Percentiles rank a stretch among this genome's conserved stretches.
Evolutionary conservation across 164 flowering plant genomes (phyloP).

Genomic region (Piper longum): DNA sequence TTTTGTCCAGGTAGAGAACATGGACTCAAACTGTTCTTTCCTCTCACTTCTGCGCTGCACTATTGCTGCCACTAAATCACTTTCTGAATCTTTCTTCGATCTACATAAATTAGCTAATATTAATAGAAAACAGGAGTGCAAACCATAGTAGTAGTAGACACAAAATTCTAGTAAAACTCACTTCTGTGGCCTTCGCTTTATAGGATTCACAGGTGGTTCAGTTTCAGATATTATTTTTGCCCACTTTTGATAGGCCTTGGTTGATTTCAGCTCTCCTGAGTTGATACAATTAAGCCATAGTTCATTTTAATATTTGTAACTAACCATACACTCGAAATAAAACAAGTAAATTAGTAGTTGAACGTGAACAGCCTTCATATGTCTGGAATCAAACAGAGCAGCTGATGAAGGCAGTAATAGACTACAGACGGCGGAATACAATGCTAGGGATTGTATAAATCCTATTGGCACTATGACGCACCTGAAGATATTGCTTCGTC

Average conservation of each 20-base stretch:
- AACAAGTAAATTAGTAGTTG: background rate
- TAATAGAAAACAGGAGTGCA: background rate
- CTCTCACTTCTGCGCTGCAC: slow-evolving; percentile 65
- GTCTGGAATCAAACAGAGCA: background rate
- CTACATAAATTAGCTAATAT: slow-evolving; percentile 20
- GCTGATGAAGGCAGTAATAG: too few species aligned
- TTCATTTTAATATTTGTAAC: background rate
- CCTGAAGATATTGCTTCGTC: slow-evolving; percentile 82
- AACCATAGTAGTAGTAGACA: background rate
- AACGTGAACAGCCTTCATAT: background rate
- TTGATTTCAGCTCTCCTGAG: slow-evolving; percentile 59
- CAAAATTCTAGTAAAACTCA: slow-evolving; percentile 6
- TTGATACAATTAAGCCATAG: background rate
- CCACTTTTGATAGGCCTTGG: slow-evolving; percentile 73
- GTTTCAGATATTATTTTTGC: slow-evolving; percentile 54
- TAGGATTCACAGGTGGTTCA: slow-evolving; percentile 71
- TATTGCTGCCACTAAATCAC: slow-evolving; percentile 61
- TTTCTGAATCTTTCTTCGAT: slow-evolving; percentile 33
- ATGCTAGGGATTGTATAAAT: background rate
- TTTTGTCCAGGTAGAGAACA: slow-evolving; percentile 60
- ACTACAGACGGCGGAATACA: background rate
- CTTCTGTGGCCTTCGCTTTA: slow-evolving; percentile 32
- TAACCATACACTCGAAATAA: too few species aligned
- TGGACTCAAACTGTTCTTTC: slow-evolving; percentile 56
- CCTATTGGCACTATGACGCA: slow-evolving; percentile 3